A percentile compares a stretch with the other conserved stretches of the same genome.
Conservation (phyloP, 2,329 filamentous ascomycete genomes). For the Xylariaceae sp. region DNA sequence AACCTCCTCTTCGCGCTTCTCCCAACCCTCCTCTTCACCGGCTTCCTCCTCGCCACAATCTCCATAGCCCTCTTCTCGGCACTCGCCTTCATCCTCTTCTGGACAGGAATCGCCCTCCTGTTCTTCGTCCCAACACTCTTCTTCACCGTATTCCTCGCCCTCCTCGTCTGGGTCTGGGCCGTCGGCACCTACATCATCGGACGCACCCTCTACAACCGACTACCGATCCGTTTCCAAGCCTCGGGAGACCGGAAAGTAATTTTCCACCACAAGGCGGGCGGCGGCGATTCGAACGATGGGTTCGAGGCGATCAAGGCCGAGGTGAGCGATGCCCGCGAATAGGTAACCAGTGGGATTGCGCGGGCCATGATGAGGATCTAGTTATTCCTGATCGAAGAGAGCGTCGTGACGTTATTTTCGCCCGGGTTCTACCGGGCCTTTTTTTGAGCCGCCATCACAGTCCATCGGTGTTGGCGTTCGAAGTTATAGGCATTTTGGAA, state of each 20-base stretch:
- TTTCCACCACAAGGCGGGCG: slow-evolving; percentile 18
- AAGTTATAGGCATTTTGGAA: not conserved
- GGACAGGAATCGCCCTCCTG: slow-evolving; percentile 60
- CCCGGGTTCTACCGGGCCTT: not conserved
- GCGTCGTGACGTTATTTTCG: slow-evolving; percentile 5
- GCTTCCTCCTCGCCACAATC: slow-evolving; percentile 59
- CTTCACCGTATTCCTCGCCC: slow-evolving; percentile 56
- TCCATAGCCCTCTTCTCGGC: slow-evolving; percentile 58
- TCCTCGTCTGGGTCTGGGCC: slow-evolving; percentile 64
- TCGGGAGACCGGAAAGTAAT: slow-evolving; percentile 23
- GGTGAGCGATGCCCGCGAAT: slow-evolving; percentile 27
- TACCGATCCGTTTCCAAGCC: slow-evolving; percentile 20
- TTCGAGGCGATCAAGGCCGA: slow-evolving; percentile 23
- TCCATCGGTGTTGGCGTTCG: not conserved
- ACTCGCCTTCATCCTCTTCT: slow-evolving; percentile 62
- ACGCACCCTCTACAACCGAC: slow-evolving; percentile 40
- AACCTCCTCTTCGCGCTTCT: slow-evolving; percentile 62
- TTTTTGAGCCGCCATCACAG: not conserved
- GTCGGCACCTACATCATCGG: slow-evolving; percentile 52
- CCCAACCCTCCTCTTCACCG: slow-evolving; percentile 62
- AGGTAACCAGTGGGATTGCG: slow-evolving; percentile 28
- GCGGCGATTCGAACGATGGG: not conserved
- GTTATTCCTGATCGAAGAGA: slow-evolving; percentile 11
- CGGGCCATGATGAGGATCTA: slow-evolving; percentile 21
- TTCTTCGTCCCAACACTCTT: slow-evolving; percentile 65